phyloP scores from a whole-genome alignment of 2,329 filamentous ascomycete species.

The Epichloe gansuensis region DNA sequence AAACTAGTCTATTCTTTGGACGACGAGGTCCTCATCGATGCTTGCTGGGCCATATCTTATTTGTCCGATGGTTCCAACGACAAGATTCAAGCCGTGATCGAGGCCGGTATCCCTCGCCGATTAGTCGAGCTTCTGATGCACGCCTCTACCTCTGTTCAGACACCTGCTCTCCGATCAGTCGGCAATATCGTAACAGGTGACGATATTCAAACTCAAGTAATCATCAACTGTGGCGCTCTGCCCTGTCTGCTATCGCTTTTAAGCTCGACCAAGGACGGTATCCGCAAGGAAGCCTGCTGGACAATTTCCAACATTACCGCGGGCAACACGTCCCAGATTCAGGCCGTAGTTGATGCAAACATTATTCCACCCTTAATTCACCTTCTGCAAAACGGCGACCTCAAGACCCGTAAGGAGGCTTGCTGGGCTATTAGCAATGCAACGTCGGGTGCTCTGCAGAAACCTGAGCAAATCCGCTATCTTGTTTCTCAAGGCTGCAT shows the following conservation, averaged over 20 bases:
- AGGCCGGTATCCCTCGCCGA: conserved; percentile 91
- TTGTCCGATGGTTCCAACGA: conserved; percentile 96
- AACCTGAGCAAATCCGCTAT: conserved; percentile 96
- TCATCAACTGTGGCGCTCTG: conserved; percentile 95
- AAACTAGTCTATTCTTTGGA: conserved; percentile 98
- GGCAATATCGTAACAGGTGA: conserved; percentile 98
- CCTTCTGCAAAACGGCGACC: conserved; percentile 87
- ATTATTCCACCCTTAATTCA: conserved; percentile 96
- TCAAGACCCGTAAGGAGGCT: conserved; percentile 98
- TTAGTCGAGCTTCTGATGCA: conserved; percentile 97
- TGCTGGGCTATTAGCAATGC: conserved; percentile 99
- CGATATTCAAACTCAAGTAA: conserved; percentile 96
- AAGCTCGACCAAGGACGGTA: conserved; percentile 95
- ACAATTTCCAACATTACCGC: conserved; percentile 99
- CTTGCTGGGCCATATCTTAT: conserved; percentile 99
- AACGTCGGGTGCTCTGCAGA: conserved; percentile 92
- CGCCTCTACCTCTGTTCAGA: conserved; percentile 95
- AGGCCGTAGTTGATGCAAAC: conserved; percentile 90
- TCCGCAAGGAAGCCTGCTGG: conserved; percentile 99
- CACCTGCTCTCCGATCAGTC: conserved; percentile 88
- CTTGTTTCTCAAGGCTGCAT: conserved; percentile 90
- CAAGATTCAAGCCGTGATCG: conserved; percentile 98
- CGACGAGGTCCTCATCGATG: conserved; percentile 95
- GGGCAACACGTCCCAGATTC: conserved; percentile 95
- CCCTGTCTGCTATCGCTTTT: conserved; percentile 86